Conservation (phyloP, 805 yeast species). For the Ogataea paraovalis region DNA sequence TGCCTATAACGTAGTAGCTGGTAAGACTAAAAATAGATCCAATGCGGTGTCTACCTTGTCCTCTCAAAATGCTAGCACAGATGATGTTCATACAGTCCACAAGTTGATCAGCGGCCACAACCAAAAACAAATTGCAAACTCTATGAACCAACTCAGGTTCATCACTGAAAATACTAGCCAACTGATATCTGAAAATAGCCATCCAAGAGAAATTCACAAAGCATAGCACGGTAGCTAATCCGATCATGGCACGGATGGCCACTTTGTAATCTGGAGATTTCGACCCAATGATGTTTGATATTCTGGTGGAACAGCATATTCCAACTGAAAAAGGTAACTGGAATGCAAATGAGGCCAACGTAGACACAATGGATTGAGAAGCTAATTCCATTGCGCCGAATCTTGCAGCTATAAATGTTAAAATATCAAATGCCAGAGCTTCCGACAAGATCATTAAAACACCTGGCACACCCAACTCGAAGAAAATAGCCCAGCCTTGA, state of each 20-base stretch:
- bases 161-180: slow-evolving; percentile 40
- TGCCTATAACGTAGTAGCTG: slow-evolving; percentile 45
- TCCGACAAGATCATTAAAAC: slow-evolving; percentile 54
- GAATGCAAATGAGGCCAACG: slow-evolving; percentile 45
- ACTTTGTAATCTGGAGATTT: slow-evolving; percentile 34
- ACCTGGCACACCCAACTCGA: slow-evolving; percentile 47
- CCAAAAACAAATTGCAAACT: slow-evolving; percentile 37
- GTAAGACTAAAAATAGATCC: slow-evolving; percentile 46
- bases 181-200: slow-evolving; percentile 31
- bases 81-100: slow-evolving; percentile 44
- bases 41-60: slow-evolving; percentile 52
- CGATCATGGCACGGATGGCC: slow-evolving; percentile 36
- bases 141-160: slow-evolving; percentile 35
- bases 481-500: slow-evolving; percentile 39
- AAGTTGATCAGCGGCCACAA: slow-evolving; percentile 50
- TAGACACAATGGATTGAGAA: slow-evolving; percentile 48
- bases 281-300: slow-evolving; percentile 53
- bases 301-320: slow-evolving; percentile 48
- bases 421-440: slow-evolving; percentile 51
- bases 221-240: slow-evolving; percentile 32
- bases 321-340: slow-evolving; percentile 51
- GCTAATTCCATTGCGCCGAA: slow-evolving; percentile 47
- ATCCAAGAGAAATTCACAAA: slow-evolving; percentile 37
- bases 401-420: slow-evolving; percentile 46
- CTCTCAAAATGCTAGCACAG: slow-evolving; percentile 46